Percentiles rank a stretch among this genome's conserved stretches.
These are phyloP conservation scores for Trichosporon asahii DNA, from an alignment of 1,284 basidiomycete genomes.

Conservation along the genomic window DNA sequence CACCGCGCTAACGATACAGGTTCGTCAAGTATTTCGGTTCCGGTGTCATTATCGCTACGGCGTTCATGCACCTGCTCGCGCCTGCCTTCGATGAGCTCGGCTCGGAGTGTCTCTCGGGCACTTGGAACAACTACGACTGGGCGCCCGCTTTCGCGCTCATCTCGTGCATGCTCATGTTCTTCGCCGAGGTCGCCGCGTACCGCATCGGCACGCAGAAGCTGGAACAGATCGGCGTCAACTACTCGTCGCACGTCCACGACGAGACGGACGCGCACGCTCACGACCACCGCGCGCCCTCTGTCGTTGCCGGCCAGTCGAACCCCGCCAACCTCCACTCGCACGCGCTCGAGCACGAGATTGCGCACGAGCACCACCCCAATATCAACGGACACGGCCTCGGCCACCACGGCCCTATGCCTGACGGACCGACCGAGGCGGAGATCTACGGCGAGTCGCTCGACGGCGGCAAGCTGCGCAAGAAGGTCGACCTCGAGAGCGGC, in stretches of 20 bases:
- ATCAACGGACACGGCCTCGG: conserved; percentile 5
- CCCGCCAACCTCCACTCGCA: conserved; percentile 30
- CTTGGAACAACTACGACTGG: conserved; percentile 74
- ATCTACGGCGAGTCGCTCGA: not conserved
- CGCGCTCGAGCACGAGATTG: conserved; percentile 13
- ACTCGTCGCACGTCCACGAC: conserved; percentile 55
- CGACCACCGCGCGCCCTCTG: conserved; percentile 55
- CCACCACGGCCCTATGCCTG: conserved; percentile 6
- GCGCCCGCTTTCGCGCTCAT: conserved; percentile 73
- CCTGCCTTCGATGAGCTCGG: conserved; percentile 70
- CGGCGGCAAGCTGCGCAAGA: not conserved
- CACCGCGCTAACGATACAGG: conserved; percentile 35
- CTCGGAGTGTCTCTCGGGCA: conserved; percentile 66
- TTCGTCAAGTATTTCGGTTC: conserved; percentile 96
- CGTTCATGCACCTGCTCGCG: conserved; percentile 78
- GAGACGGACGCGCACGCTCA: conserved; percentile 60
- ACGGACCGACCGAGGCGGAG: conserved; percentile 19
- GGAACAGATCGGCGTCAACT: conserved; percentile 38
- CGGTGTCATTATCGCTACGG: conserved; percentile 89
- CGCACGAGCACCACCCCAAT: conserved; percentile 14
- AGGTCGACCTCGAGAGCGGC: conserved; percentile 3
- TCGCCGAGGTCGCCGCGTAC: conserved; percentile 79
- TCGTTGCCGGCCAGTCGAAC: conserved; percentile 28
- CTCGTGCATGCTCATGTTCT: conserved; percentile 77
- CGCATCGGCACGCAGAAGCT: conserved; percentile 54